Evolutionary conservation across 2,329 filamentous ascomycete genomes (phyloP).

Genomic region (Epichloe sibirici): DNA sequence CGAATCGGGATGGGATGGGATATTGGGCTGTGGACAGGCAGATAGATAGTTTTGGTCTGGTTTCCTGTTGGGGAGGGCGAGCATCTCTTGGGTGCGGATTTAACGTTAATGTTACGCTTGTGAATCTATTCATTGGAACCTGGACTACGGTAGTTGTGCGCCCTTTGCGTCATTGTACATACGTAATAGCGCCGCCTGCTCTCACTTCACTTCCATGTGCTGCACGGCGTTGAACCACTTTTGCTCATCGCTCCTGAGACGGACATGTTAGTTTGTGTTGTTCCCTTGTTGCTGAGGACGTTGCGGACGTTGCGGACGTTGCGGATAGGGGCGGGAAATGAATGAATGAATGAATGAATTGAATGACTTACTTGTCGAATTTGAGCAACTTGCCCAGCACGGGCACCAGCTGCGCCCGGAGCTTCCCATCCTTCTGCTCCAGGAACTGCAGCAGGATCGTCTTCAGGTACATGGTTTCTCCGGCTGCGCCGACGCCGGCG

Average conservation of each 20-base stretch:
- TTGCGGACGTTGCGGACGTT: no score
- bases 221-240: slow-evolving; percentile 73
- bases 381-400: slow-evolving; percentile 64
- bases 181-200: neutral
- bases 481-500: slow-evolving; percentile 13
- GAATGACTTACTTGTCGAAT: slow-evolving; percentile 56
- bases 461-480: slow-evolving; percentile 59
- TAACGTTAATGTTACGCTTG: no score
- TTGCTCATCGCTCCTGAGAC: slow-evolving; percentile 54
- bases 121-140: no score
- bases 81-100: no score
- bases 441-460: slow-evolving; percentile 72
- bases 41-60: no score
- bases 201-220: slow-evolving; percentile 27
- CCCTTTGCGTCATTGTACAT: no score
- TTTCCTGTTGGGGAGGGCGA: no score
- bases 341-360: neutral
- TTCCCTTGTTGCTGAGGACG: no score
- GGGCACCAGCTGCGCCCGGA: slow-evolving; percentile 64
- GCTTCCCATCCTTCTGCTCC: slow-evolving; percentile 66
- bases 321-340: neutral
- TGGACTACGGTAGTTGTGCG: no score
- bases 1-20: no score
- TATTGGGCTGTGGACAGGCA: no score
- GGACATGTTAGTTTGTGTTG: neutral